A percentile compares a stretch with the other conserved stretches of the same genome.
Evolutionary conservation across 805 yeast species (phyloP).

Genomic region (Komagataella populi): DNA sequence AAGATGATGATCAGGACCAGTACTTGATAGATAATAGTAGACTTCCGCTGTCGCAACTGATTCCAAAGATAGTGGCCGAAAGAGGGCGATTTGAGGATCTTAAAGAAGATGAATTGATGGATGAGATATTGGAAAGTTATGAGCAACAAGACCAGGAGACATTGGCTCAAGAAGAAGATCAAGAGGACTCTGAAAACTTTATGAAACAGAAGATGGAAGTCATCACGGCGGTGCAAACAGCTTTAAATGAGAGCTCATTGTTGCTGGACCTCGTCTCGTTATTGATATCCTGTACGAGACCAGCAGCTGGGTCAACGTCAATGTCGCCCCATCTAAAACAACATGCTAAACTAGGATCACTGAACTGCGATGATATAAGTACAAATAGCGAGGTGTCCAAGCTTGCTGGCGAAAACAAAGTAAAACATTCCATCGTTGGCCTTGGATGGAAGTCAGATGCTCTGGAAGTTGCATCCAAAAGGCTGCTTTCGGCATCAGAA

Average conservation of each 20-base stretch:
- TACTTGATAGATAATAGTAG: constrained; percentile 7
- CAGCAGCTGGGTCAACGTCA: constrained; percentile 76
- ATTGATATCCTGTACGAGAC: constrained; percentile 65
- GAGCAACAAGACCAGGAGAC: constrained; percentile 5
- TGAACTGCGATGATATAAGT: constrained; percentile 33
- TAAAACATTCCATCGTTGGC: constrained; percentile 22
- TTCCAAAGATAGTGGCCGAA: constrained; percentile 46
- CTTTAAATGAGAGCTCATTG: constrained; percentile 80
- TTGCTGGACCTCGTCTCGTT: constrained; percentile 81
- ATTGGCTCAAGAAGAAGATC: constrained; percentile 3
- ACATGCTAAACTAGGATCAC: constrained; percentile 62
- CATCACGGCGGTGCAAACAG: constrained; percentile 38
- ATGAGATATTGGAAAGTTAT: constrained; percentile 23
- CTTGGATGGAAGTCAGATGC: constrained; percentile 82
- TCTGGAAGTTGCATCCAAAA: constrained; percentile 36
- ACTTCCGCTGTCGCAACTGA: constrained; percentile 36
- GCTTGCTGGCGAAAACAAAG: constrained; percentile 11
- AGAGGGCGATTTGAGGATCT: constrained; percentile 45
- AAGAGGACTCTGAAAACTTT: constrained; percentile 19
- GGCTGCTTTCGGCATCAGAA: constrained; percentile 35
- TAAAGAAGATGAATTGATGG: constrained; percentile 37
- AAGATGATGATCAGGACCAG: constrained; percentile 5
- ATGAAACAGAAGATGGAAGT: constrained; percentile 38
- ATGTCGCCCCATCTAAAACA: constrained; percentile 77
- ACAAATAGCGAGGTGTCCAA: constrained; percentile 10